These are phyloP conservation scores for Penicillium nucicola DNA, from an alignment of 495 filamentous ascomycete genomes.

Conservation along the genomic window DNA sequence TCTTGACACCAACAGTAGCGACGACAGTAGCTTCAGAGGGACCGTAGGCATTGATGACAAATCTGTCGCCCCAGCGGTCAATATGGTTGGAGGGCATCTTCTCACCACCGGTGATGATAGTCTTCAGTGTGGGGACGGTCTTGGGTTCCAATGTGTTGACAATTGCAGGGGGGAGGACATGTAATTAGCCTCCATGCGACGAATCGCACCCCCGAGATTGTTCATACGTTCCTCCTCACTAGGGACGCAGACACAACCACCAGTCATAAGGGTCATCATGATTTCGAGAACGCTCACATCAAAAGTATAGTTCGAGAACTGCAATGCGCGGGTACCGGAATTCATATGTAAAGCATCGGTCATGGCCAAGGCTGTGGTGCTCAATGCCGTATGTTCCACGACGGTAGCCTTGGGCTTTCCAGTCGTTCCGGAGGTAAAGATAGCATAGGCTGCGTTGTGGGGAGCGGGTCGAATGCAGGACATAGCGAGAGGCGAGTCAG, in stretches of 20 bases:
- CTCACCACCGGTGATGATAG: conserved; percentile 54
- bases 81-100: conserved; percentile 46
- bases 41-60: conserved; percentile 53
- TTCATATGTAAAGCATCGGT: conserved; percentile 42
- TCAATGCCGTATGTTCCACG: conserved; percentile 40
- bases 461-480: conserved; percentile 12
- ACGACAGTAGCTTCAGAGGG: conserved; percentile 52
- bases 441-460: conserved; percentile 41
- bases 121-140: conserved; percentile 45
- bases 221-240: conserved; percentile 53
- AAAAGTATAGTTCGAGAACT: conserved; percentile 67
- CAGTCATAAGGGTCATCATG: conserved; percentile 59
- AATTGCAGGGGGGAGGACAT: conserved; percentile 44
- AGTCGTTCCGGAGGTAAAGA: conserved; percentile 51
- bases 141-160: conserved; percentile 45
- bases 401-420: conserved; percentile 51
- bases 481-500: conserved; percentile 15
- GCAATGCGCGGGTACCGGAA: conserved; percentile 55
- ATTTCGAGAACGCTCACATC: conserved; percentile 67
- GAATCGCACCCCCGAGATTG: conserved; percentile 42
- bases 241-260: conserved; percentile 65
- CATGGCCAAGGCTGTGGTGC: conserved; percentile 30
- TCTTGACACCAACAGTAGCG: conserved; percentile 37
- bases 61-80: conserved; percentile 39
- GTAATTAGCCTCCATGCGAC: conserved; percentile 39